Percentiles rank a stretch among this genome's conserved stretches.
These are phyloP conservation scores for Alternaria tenuissima DNA, from an alignment of 2,329 filamentous ascomycete genomes.

Conservation along the genomic window DNA sequence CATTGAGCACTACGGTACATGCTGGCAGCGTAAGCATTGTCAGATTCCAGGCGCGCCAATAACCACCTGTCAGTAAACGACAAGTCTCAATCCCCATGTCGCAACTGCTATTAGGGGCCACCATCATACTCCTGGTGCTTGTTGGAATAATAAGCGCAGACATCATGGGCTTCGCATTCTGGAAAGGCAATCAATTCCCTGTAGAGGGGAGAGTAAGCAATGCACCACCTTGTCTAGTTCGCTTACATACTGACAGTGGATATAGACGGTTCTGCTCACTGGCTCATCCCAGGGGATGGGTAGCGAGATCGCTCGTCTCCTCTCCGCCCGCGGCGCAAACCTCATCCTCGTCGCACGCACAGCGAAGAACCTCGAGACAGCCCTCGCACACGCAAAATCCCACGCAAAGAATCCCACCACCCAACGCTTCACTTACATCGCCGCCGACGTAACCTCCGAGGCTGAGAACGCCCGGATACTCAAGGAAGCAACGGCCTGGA, in stretches of 20 bases:
- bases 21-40: conserved; percentile 1
- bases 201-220: conserved; percentile 80
- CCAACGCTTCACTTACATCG: conserved; percentile 85
- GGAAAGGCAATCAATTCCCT: conserved; percentile 76
- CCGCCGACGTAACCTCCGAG: conserved; percentile 78
- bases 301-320: conserved; percentile 73
- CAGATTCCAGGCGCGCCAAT: neutral
- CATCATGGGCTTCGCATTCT: conserved; percentile 72
- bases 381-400: conserved; percentile 72
- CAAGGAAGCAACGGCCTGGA: conserved; percentile 78
- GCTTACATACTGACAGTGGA: neutral
- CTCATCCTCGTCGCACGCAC: conserved; percentile 86
- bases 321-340: conserved; percentile 85
- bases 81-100: conserved; percentile 38
- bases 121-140: conserved; percentile 45
- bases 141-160: conserved; percentile 51
- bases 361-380: conserved; percentile 74
- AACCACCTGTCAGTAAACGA: neutral
- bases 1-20: neutral
- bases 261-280: conserved; percentile 84
- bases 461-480: conserved; percentile 76
- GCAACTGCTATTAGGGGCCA: conserved; percentile 47
- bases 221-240: neutral
- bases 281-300: conserved; percentile 96
- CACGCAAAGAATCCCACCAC: conserved; percentile 69